phyloP scores from a whole-genome alignment of 257 asterid genomes.

The Agastache rugosa region DNA sequence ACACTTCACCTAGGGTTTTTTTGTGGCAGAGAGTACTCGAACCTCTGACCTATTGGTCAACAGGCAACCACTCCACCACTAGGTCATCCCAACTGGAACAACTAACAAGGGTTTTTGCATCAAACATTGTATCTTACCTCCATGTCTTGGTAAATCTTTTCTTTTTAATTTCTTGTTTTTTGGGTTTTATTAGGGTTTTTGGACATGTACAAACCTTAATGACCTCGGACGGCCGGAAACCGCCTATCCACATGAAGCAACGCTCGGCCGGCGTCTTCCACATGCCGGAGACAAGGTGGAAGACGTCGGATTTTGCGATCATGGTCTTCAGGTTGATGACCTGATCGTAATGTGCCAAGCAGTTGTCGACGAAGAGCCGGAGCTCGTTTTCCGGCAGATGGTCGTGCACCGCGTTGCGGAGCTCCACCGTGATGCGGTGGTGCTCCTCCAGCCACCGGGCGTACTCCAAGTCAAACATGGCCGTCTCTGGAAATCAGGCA shows the following conservation, averaged over 20 bases:
- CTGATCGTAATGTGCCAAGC: slow-evolving; percentile 67
- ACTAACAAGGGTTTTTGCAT: background rate
- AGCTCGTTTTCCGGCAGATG: slow-evolving; percentile 75
- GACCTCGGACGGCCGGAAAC: slow-evolving; percentile 84
- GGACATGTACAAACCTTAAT: slow-evolving; percentile 59
- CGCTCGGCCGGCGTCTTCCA: slow-evolving; percentile 96
- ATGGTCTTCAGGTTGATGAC: slow-evolving; percentile 63
- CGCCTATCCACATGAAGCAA: slow-evolving; percentile 92
- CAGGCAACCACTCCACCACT: too few species aligned
- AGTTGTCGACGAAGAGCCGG: slow-evolving; percentile 57
- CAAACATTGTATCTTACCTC: background rate
- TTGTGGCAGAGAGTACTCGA: too few species aligned
- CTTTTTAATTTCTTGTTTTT: background rate
- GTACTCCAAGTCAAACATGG: slow-evolving; percentile 76
- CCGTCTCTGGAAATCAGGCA: slow-evolving; percentile 48
- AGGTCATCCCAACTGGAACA: too few species aligned
- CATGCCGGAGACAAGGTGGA: slow-evolving; percentile 80
- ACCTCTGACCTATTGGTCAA: too few species aligned
- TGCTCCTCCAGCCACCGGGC: slow-evolving; percentile 89
- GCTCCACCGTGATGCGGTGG: slow-evolving; percentile 69
- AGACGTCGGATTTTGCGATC: slow-evolving; percentile 65
- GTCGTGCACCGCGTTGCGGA: slow-evolving; percentile 67
- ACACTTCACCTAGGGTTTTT: too few species aligned
- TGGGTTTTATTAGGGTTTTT: background rate
- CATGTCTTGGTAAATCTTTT: background rate